Percentiles rank a stretch among this genome's conserved stretches.
Evolutionary conservation across 768 basidiomycete species (phyloP).

Genomic region (Kwoniella heveanensis): DNA sequence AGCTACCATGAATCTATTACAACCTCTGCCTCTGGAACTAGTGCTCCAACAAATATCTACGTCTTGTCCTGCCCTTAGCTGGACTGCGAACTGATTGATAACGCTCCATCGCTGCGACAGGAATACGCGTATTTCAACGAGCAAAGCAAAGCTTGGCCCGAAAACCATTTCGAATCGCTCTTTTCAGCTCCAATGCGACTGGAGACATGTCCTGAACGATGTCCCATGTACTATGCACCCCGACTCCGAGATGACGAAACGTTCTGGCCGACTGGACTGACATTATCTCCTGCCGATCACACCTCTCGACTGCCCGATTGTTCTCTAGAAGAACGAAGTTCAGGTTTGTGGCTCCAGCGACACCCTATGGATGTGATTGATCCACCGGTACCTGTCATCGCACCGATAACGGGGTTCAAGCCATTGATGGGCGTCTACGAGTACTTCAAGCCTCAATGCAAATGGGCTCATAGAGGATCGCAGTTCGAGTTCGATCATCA

Average conservation of each 20-base stretch:
- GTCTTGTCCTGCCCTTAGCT: too few relatives aligned
- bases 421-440: constrained; percentile 18
- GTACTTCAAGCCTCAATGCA: constrained; percentile 11
- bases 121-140: constrained; percentile 20
- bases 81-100: too few relatives aligned
- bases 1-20: too few relatives aligned
- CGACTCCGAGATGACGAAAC: constrained; percentile 3
- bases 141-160: constrained; percentile 9
- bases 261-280: neutral
- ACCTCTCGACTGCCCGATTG: constrained; percentile 1
- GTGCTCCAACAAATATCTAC: too few relatives aligned
- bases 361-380: constrained; percentile 15
- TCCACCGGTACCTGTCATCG: constrained; percentile 8
- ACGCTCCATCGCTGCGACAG: constrained; percentile 1
- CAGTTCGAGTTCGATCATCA: constrained; percentile 13
- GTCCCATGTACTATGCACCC: constrained; percentile 10
- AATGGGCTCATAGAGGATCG: constrained; percentile 11
- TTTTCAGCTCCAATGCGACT: constrained; percentile 11
- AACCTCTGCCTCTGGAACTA: too few relatives aligned
- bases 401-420: constrained; percentile 7
- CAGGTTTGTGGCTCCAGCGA: constrained; percentile 18
- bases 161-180: constrained; percentile 3
- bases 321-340: neutral
- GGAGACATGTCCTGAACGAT: constrained; percentile 13
- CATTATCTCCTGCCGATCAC: neutral